Evolutionary conservation across 768 basidiomycete genomes (phyloP).

Genomic region (Lepiota brunneoincarnata): DNA sequence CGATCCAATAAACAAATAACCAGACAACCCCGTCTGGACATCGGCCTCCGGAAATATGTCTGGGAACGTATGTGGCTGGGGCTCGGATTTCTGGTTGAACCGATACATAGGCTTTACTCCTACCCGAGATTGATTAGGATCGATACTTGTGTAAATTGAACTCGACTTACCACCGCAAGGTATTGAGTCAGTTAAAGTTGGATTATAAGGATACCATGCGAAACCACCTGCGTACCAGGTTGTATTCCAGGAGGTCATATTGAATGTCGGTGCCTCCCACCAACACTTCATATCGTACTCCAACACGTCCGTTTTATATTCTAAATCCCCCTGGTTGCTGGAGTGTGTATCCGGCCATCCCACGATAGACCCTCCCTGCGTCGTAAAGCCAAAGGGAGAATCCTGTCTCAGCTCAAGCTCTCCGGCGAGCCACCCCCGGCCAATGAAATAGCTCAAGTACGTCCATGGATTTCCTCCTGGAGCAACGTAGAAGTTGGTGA

Average conservation of each 20-base stretch:
- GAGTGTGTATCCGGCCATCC: neutral
- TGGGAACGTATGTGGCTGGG: neutral
- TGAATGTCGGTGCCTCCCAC: neutral
- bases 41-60: neutral
- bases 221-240: conserved; percentile 1
- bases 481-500: conserved; percentile 1
- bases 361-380: neutral
- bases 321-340: neutral
- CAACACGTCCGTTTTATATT: conserved; percentile 1
- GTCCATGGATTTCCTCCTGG: neutral
- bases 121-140: neutral
- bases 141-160: neutral
- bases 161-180: neutral
- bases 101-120: neutral
- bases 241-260: neutral
- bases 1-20: neutral
- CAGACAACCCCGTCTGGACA: neutral
- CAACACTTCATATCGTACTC: neutral
- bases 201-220: neutral
- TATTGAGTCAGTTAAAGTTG: neutral
- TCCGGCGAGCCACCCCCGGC: too few relatives aligned
- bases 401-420: neutral
- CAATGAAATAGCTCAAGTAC: neutral
- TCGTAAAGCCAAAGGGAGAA: neutral
- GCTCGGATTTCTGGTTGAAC: neutral